Percentiles rank a stretch among this genome's conserved stretches.
Evolutionary conservation across 441 rosid genomes (phyloP).

Genomic region (Pelargonium cotyledonis): DNA sequence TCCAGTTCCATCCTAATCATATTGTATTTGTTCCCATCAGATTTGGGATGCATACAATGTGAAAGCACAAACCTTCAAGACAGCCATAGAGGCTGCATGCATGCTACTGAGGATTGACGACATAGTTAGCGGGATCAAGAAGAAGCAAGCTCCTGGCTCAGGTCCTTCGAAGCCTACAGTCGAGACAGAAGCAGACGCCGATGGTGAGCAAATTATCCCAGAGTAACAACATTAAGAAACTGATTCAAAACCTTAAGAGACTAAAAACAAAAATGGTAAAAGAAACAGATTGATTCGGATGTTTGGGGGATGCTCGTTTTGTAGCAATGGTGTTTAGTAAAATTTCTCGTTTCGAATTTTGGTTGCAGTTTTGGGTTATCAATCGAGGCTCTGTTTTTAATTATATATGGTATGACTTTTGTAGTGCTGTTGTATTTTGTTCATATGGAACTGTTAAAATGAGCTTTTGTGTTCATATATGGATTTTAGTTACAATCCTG

Average conservation of each 20-base stretch:
- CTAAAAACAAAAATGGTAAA: background rate
- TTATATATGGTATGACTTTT: too few species aligned
- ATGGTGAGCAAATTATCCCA: slow-evolving; percentile 23
- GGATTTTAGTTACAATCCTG: too few species aligned
- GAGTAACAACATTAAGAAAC: slow-evolving; percentile 7
- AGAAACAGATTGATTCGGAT: background rate
- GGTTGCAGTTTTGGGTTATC: background rate
- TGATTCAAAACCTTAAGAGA: background rate
- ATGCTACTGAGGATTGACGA: slow-evolving; percentile 28
- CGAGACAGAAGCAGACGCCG: slow-evolving; percentile 25
- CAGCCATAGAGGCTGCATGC: slow-evolving; percentile 28
- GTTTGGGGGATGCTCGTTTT: background rate
- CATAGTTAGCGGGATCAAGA: slow-evolving; percentile 28
- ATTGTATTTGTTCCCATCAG: slow-evolving; percentile 10
- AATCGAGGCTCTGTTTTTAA: too few species aligned
- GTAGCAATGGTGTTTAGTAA: background rate
- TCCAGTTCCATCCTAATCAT: background rate
- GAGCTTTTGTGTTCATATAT: too few species aligned
- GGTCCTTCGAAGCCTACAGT: slow-evolving; percentile 18
- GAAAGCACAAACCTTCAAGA: slow-evolving; percentile 28
- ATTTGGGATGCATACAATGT: slow-evolving; percentile 30
- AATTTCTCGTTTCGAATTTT: background rate
- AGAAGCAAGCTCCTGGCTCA: slow-evolving; percentile 23
- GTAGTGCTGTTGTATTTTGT: too few species aligned
- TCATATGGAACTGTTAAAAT: too few species aligned